Base-by-base conservation (phyloP, 75 land plant genomes). In the Ceratopteris richardii region DNA sequence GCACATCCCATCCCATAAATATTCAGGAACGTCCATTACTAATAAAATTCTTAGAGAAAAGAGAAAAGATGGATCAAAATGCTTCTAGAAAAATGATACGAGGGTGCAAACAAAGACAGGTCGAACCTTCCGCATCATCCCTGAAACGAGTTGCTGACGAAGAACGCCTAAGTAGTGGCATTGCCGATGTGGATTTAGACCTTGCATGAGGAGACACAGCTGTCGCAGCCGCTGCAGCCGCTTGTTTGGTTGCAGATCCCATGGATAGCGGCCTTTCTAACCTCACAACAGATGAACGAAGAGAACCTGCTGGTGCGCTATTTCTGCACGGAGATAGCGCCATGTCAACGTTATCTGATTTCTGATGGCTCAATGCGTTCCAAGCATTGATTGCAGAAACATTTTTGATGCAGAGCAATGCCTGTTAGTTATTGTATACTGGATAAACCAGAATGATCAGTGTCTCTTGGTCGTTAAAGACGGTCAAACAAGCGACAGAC, bases 71-170 rank as follows among this genome's bases (percentile, higher is more conserved):
- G n/a, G n/a, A n/a, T n/a, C n/a, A n/a, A n/a, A n/a, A n/a, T n/a
- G n/a, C n/a, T n/a, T n/a, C n/a, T n/a, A n/a, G n/a, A n/a, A n/a
- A n/a, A n/a, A n/a, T n/a, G n/a, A n/a, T n/a, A n/a, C n/a, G n/a
- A n/a, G n/a, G n/a, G n/a, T n/a, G n/a, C n/a, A n/a, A n/a, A n/a
- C n/a, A n/a, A n/a, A n/a, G n/a, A n/a, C n/a, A n/a, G n/a, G n/a
- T n/a, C 37, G 9, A 33, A 52, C 54, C 54, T 52, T 28, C 54
- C 25, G 54, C 22, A 24, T 52, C 54, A 52, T 52, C 54, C 29
- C 25, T 52, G 28, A 3, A 12, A 14, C 54, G 54, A 3, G 54
- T 5, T 52, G 28, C 29, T 26, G 54, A 13, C 3, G 28, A 23
- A 3, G 24, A 13, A 4, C 54, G 25, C 16, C 29, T 26, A 12